These are phyloP conservation scores for Apiospora hydei DNA, from an alignment of 2,329 filamentous ascomycete species.

Conservation along the genomic window DNA sequence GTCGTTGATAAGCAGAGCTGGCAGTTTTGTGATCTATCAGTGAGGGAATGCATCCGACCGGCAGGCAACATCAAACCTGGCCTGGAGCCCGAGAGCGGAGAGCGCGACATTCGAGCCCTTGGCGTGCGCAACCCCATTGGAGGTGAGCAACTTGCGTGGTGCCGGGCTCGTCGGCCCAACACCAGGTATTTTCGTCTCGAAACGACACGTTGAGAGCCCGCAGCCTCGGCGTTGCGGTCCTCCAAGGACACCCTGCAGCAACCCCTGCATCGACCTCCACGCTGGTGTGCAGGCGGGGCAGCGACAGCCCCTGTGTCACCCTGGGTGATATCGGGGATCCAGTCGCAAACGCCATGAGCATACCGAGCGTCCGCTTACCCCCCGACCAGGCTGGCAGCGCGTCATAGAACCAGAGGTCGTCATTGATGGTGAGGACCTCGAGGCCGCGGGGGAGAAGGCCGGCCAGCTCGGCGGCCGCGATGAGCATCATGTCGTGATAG, in stretches of 20 bases:
- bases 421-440: not conserved
- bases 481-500: constrained; percentile 2
- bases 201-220: not conserved
- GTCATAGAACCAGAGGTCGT: not conserved
- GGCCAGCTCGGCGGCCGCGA: not conserved
- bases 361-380: not conserved
- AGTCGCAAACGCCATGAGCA: not conserved
- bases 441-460: not conserved
- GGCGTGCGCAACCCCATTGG: not conserved
- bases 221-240: not conserved
- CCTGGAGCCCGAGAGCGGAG: not conserved
- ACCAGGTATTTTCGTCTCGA: not conserved
- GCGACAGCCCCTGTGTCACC: not conserved
- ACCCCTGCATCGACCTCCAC: not conserved
- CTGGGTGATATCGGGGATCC: not conserved
- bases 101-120: not conserved
- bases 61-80: not conserved
- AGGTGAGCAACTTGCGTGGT: not conserved
- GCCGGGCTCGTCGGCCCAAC: not conserved
- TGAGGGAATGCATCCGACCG: not conserved
- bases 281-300: not conserved
- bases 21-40: not conserved
- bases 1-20: not conserved
- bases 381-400: not conserved
- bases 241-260: not conserved